Base-by-base conservation (phyloP, 192 early-diverging fungal species). In the Podila horticola region DNA sequence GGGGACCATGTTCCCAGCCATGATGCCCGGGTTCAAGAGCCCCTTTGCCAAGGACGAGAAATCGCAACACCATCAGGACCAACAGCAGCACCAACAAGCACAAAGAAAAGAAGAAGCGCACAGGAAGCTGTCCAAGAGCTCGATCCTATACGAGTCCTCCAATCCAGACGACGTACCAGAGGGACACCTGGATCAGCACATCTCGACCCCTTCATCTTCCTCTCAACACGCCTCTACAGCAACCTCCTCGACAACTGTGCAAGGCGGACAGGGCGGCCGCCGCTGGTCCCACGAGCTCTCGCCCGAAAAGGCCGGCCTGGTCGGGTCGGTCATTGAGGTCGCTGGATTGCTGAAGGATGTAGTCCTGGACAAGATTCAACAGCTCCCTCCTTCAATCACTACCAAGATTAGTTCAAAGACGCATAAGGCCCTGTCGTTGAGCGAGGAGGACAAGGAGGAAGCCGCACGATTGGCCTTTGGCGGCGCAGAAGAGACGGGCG, bases 91-190 rank as follows among this genome's bases (percentile, higher is more conserved):
- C 17, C 45, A 11, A 64, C 62, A 51, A 33, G 3, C 34, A 12
- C 68, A 31, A 55, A 31, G 24, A 2, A 13, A 17, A 2, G 64
- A 77, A 31, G 64, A 71, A 2, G 58, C 58, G 24, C 38, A 61
- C 57, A 61, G 65, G 26, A 57, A 9, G 15, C 34, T 81, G 2
- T 19, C 77, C 61, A 72, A 69, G 57, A 81, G 59, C 63, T 81
- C 77, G 34, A 81, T 81, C 29, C 67, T 81, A 1, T 81, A 81
- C 52, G 77, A 81, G 62, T 81, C 77, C 17, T 63, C 77, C n/a
- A 48, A 60, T 0, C 58, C 71, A 24, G 28, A 68, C 5, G 64
- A 74, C 38, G n/a, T 52, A 5, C 31, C 50, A 7, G 58, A 55
- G 9, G 45, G n/a, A 10, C 6, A 63, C 0, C 10, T 34, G 17